Evolutionary conservation across 345 rosid genomes (phyloP).

Genomic region (Populus euphratica): DNA sequence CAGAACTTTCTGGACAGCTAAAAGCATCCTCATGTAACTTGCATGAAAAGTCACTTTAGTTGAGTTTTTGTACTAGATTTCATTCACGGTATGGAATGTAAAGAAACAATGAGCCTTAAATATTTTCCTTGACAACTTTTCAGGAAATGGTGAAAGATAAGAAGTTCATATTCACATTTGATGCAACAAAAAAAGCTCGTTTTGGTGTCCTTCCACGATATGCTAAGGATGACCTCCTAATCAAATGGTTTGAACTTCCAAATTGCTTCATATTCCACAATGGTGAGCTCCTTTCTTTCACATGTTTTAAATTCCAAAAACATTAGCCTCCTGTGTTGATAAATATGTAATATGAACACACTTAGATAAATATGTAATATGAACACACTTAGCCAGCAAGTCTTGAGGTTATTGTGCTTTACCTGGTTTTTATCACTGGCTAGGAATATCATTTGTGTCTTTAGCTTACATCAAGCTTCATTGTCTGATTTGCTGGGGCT

Average conservation of each 20-base stretch:
- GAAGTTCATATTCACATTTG: constrained; percentile 69
- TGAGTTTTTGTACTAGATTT: neutral
- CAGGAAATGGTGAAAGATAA: constrained; percentile 95
- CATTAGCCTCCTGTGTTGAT: neutral
- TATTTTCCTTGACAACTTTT: constrained; percentile 12
- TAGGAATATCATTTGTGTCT: neutral
- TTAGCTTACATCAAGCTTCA: neutral
- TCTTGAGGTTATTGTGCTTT: neutral
- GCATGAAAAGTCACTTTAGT: neutral
- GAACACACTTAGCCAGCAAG: neutral
- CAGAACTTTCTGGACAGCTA: neutral
- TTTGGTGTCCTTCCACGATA: constrained; percentile 93
- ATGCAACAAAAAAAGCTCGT: constrained; percentile 73
- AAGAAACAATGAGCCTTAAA: neutral
- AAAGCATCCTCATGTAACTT: neutral
- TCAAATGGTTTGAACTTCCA: constrained; percentile 99
- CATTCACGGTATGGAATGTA: neutral
- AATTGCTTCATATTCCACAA: constrained; percentile 94
- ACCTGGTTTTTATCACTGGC: constrained; percentile 10
- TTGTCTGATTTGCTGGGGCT: neutral
- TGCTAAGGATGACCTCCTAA: constrained; percentile 72
- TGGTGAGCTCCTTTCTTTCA: constrained; percentile 38
- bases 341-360: neutral
- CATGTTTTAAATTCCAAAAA: neutral
- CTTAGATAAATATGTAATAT: neutral